Evolutionary conservation across 1,284 basidiomycete genomes (phyloP).

Genomic region (Athelia sp.): DNA sequence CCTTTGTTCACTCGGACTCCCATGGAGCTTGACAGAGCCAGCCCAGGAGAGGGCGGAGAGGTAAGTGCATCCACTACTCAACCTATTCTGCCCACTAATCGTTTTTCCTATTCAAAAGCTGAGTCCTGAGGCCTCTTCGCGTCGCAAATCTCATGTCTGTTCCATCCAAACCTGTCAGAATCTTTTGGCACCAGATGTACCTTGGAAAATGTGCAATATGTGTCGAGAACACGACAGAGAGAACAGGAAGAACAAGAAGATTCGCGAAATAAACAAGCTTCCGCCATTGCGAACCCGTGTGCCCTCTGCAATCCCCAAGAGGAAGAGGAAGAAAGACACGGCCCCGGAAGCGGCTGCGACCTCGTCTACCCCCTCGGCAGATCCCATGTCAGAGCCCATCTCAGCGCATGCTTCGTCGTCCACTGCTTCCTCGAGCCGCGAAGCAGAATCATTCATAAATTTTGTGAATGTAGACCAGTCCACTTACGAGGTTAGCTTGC

Average conservation of each 20-base stretch:
- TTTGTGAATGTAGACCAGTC: neutral
- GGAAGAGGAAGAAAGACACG: neutral
- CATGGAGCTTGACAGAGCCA: neutral
- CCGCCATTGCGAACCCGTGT: neutral
- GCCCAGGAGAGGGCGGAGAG: neutral
- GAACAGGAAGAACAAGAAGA: constrained; percentile 22
- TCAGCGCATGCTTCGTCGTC: neutral
- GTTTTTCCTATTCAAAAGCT: neutral
- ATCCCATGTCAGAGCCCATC: neutral
- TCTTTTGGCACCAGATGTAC: constrained; percentile 32
- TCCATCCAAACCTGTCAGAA: constrained; percentile 39
- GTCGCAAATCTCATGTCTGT: constrained; percentile 33
- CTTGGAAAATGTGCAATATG: constrained; percentile 41
- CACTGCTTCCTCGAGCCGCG: neutral
- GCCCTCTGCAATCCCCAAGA: neutral
- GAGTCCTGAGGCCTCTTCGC: constrained; percentile 22
- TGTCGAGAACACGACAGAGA: constrained; percentile 33
- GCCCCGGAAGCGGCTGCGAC: neutral
- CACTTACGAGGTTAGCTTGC: neutral
- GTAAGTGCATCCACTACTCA: neutral
- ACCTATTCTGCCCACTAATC: neutral
- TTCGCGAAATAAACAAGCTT: constrained; percentile 11
- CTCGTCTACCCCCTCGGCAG: neutral
- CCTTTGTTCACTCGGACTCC: neutral
- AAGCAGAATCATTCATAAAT: neutral